Conservation (phyloP, 768 basidiomycete genomes). For the Rubroboletus pulcherrimus region DNA sequence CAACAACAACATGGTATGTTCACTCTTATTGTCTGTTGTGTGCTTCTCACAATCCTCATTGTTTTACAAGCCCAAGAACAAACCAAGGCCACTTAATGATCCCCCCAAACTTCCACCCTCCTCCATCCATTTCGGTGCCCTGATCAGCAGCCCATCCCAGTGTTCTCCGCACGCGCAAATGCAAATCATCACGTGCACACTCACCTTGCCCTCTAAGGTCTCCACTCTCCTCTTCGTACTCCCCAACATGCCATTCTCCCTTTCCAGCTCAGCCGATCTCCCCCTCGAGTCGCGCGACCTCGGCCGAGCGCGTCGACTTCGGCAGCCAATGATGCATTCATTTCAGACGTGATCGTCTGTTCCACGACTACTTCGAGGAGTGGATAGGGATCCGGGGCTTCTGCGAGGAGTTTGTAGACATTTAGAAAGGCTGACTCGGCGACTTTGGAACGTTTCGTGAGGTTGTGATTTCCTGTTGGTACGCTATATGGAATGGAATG, state of each 20-base stretch:
- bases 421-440: slow-evolving; percentile 97
- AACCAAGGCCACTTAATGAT: too few species aligned
- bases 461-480: slow-evolving; percentile 92
- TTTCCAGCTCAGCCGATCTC: slow-evolving; percentile 80
- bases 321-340: slow-evolving; percentile 34
- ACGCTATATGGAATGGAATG: slow-evolving; percentile 49
- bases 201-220: slow-evolving; percentile 78
- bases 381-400: slow-evolving; percentile 97
- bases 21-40: too few species aligned
- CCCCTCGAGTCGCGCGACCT: slow-evolving; percentile 66
- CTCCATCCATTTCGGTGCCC: slow-evolving; percentile 73
- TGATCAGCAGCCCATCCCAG: slow-evolving; percentile 2
- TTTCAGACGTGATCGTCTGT: slow-evolving; percentile 77
- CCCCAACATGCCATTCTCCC: slow-evolving; percentile 64
- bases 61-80: too few species aligned
- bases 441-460: slow-evolving; percentile 87
- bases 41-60: too few species aligned
- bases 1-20: too few species aligned
- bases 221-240: slow-evolving; percentile 72
- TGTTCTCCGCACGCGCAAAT: not conserved
- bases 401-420: slow-evolving; percentile 93
- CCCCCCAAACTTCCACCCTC: slow-evolving; percentile 28
- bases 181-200: slow-evolving; percentile 7
- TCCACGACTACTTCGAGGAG: slow-evolving; percentile 94
- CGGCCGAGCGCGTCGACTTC: slow-evolving; percentile 71